A percentile compares a stretch with the other conserved stretches of the same genome.
Conservation (phyloP, 805 yeast genomes). For the Pichia membranifaciens region DNA sequence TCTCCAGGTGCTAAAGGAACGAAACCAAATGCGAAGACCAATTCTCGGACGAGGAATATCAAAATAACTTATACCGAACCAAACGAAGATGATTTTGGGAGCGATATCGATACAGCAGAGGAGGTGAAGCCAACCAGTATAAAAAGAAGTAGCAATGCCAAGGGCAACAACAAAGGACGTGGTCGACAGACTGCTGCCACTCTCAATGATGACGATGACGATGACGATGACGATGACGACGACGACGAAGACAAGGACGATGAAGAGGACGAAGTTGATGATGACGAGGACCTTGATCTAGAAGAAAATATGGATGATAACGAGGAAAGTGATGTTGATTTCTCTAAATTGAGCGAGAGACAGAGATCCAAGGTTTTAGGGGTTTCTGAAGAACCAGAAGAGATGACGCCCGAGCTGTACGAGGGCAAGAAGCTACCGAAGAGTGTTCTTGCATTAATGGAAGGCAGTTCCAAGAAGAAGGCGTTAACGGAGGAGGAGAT, state of each 20-base stretch:
- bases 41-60: background rate
- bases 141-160: background rate
- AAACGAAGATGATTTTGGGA: conserved; percentile 11
- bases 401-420: conserved; percentile 3
- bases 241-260: conserved; percentile 11
- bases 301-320: conserved; percentile 4
- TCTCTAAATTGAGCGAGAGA: conserved; percentile 45
- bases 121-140: no score
- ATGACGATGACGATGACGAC: background rate
- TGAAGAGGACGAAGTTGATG: conserved; percentile 4
- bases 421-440: conserved; percentile 16
- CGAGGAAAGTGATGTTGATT: conserved; percentile 15
- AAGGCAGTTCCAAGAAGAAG: conserved; percentile 42
- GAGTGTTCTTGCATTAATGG: conserved; percentile 32
- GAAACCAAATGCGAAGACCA: background rate
- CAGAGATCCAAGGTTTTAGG: conserved; percentile 44
- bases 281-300: conserved; percentile 13
- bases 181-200: no score
- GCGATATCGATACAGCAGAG: background rate
- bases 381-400: conserved; percentile 22
- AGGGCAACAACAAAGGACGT: background rate
- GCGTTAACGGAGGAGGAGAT: conserved; percentile 78
- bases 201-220: background rate
- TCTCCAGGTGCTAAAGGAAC: background rate
- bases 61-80: conserved; percentile 5